A percentile compares a stretch with the other conserved stretches of the same genome.
These are phyloP conservation scores for Chaetothyriales sp. DNA, from an alignment of 2,329 filamentous ascomycete genomes.

Conservation along the genomic window DNA sequence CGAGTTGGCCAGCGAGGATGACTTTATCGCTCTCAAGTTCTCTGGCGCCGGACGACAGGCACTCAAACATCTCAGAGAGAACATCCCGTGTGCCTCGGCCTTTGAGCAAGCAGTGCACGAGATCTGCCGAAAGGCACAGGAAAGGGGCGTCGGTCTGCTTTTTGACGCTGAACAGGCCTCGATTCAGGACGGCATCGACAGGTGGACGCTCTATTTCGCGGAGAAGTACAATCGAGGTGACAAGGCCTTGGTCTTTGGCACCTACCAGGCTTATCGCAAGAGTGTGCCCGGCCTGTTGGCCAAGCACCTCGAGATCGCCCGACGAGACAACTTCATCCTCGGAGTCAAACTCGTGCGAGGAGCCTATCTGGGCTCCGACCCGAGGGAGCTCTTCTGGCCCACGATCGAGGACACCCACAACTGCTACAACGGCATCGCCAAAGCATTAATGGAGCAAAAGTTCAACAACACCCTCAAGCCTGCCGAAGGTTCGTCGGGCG, in stretches of 20 bases:
- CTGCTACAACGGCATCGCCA: constrained; percentile 57
- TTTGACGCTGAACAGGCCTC: constrained; percentile 76
- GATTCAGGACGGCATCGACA: constrained; percentile 64
- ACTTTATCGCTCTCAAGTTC: constrained; percentile 59
- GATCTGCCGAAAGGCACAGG: constrained; percentile 57
- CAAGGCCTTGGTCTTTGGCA: constrained; percentile 60
- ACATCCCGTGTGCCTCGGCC: constrained; percentile 45
- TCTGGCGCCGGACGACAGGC: constrained; percentile 67
- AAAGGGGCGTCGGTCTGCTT: constrained; percentile 56
- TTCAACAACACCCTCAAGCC: constrained; percentile 43
- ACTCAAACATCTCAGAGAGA: constrained; percentile 48
- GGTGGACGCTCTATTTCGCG: constrained; percentile 65
- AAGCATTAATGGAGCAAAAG: constrained; percentile 48
- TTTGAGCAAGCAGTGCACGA: constrained; percentile 56
- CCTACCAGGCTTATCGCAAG: constrained; percentile 66
- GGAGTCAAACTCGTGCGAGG: constrained; percentile 64
- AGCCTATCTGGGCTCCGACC: constrained; percentile 57
- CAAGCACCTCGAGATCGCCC: constrained; percentile 44
- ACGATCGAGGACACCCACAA: constrained; percentile 56
- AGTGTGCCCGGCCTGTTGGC: constrained; percentile 42
- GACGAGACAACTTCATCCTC: constrained; percentile 46
- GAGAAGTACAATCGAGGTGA: constrained; percentile 55
- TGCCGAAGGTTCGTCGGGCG: constrained; percentile 24
- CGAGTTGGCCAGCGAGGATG: constrained; percentile 29
- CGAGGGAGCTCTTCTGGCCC: constrained; percentile 54